A percentile compares a stretch with the other conserved stretches of the same genome.
Conservation (phyloP, 2,329 filamentous ascomycete genomes). For the Anisogramma anomala region DNA sequence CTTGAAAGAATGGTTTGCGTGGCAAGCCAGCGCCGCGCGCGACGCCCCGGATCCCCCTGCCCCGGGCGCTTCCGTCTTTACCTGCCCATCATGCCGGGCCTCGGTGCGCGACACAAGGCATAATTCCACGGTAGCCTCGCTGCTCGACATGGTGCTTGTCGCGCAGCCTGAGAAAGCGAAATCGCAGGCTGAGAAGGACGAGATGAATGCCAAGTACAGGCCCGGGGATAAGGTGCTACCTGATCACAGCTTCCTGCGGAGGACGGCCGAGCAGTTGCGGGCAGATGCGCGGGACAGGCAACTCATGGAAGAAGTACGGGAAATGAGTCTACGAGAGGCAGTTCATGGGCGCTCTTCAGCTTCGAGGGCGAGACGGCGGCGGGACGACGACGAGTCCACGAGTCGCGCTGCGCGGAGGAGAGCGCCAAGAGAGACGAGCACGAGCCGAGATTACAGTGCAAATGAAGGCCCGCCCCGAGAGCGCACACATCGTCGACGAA, state of each 20-base stretch:
- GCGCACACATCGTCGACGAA: constrained; percentile 19
- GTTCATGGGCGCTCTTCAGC: constrained; percentile 34
- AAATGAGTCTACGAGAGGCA: constrained; percentile 60
- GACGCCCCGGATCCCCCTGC: constrained; percentile 37
- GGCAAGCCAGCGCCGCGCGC: constrained; percentile 54
- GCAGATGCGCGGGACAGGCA: constrained; percentile 56
- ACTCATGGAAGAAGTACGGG: constrained; percentile 58
- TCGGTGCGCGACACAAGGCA: constrained; percentile 75
- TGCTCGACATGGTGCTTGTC: constrained; percentile 77
- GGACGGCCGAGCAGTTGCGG: constrained; percentile 40
- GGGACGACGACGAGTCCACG: constrained; percentile 17
- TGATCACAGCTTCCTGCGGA: constrained; percentile 38
- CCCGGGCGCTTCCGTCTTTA: constrained; percentile 48
- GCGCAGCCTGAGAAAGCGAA: constrained; percentile 68
- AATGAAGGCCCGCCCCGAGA: constrained; percentile 20
- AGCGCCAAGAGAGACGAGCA: constrained; percentile 17
- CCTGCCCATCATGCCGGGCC: constrained; percentile 86
- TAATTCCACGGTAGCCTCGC: constrained; percentile 80
- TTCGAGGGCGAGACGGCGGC: constrained; percentile 16
- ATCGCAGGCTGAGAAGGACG: constrained; percentile 59
- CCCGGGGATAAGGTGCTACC: constrained; percentile 74
- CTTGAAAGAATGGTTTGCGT: constrained; percentile 89
- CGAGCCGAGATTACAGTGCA: constrained; percentile 26
- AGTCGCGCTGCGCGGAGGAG: constrained; percentile 15
- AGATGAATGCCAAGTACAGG: constrained; percentile 64